These are phyloP conservation scores for Geranomyces michiganensis DNA, from an alignment of 192 early-diverging fungal genomes.

Conservation along the genomic window DNA sequence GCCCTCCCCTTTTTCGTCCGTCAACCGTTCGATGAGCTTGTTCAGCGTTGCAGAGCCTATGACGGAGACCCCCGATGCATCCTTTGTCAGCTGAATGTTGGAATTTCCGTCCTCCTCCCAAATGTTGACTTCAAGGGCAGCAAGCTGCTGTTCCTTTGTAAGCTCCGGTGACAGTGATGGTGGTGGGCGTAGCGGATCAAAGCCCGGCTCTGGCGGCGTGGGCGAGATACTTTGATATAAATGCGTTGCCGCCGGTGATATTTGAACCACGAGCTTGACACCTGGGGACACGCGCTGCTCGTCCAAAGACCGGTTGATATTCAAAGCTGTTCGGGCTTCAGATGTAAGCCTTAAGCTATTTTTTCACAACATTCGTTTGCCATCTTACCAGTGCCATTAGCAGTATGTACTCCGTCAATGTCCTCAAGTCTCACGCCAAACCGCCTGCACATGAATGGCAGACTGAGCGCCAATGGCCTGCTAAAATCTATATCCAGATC, in stretches of 20 bases:
- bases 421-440: slow-evolving; percentile 15
- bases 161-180: not conserved
- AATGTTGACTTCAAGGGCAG: slow-evolving; percentile 13
- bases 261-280: slow-evolving; percentile 7
- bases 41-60: slow-evolving; percentile 35
- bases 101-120: slow-evolving; percentile 31
- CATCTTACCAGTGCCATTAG: slow-evolving; percentile 14
- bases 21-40: slow-evolving; percentile 36
- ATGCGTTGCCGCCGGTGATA: not conserved
- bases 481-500: slow-evolving; percentile 31
- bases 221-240: not conserved
- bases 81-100: slow-evolving; percentile 21
- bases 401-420: slow-evolving; percentile 10
- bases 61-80: not conserved
- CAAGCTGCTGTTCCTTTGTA: not conserved
- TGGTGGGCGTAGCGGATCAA: not conserved
- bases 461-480: not conserved
- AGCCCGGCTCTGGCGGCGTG: not conserved
- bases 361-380: too few relatives aligned
- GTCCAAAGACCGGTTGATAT: not conserved
- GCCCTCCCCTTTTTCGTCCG: slow-evolving; percentile 36
- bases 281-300: slow-evolving; percentile 10
- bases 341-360: not conserved
- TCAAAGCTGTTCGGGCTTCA: not conserved
- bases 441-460: slow-evolving; percentile 34